These are phyloP conservation scores for Pleurotus tuber-regium DNA, from an alignment of 768 basidiomycete genomes.

Conservation along the genomic window DNA sequence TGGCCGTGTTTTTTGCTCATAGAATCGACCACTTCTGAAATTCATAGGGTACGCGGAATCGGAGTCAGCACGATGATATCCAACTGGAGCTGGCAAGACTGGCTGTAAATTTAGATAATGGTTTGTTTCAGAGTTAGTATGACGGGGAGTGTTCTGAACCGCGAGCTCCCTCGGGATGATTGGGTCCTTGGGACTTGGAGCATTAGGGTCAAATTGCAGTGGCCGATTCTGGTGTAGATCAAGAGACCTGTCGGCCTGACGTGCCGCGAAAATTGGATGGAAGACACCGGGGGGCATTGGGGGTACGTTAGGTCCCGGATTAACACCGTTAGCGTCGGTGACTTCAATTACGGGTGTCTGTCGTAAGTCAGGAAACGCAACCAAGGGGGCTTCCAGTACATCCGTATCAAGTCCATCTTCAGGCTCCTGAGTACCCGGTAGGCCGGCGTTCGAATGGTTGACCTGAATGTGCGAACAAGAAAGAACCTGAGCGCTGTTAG, in stretches of 20 bases:
- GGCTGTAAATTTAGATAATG: too few relatives aligned
- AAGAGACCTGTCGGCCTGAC: not conserved
- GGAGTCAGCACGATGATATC: too few relatives aligned
- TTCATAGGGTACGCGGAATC: too few relatives aligned
- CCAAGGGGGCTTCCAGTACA: not conserved
- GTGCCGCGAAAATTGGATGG: not conserved
- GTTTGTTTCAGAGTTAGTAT: too few relatives aligned
- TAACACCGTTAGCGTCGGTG: not conserved
- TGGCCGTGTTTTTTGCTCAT: too few relatives aligned
- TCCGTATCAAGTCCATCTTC: not conserved
- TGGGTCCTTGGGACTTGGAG: constrained; percentile 3
- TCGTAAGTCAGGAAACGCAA: constrained; percentile 3
- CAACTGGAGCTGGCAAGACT: too few relatives aligned
- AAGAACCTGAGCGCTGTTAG: too few relatives aligned
- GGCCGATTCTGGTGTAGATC: too few relatives aligned
- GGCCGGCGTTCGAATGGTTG: too few relatives aligned
- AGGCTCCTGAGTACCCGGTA: constrained; percentile 4
- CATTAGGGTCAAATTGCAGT: not conserved
- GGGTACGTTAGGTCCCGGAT: not conserved
- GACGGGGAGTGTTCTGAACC: too few relatives aligned
- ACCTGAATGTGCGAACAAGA: too few relatives aligned
- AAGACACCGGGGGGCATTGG: not conserved
- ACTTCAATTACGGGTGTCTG: not conserved
- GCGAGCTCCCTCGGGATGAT: constrained; percentile 2
- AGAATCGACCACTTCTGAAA: too few relatives aligned